These are phyloP conservation scores for Xylaria scruposa DNA, from an alignment of 495 filamentous ascomycete species.

Conservation along the genomic window DNA sequence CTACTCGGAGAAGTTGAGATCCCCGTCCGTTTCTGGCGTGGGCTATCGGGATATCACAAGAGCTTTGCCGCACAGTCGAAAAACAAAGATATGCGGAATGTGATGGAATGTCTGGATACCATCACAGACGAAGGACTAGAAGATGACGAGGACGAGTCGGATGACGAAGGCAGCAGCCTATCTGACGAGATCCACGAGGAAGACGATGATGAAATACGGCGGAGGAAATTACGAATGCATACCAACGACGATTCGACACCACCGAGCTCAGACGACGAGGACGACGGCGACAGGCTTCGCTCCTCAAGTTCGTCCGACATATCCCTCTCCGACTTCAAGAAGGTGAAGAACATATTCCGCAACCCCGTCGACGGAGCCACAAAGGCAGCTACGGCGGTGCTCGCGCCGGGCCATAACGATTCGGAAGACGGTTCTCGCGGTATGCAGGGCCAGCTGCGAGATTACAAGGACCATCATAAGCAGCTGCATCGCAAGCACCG, in stretches of 20 bases:
- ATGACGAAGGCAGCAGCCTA: constrained; percentile 42
- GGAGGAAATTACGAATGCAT: constrained; percentile 42
- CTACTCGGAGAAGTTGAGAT: constrained; percentile 64
- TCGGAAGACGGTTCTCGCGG: constrained; percentile 50
- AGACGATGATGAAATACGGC: constrained; percentile 36
- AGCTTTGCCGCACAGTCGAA: constrained; percentile 53
- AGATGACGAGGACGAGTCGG: constrained; percentile 44
- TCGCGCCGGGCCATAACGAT: constrained; percentile 39
- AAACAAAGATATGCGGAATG: constrained; percentile 57
- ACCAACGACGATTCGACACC: constrained; percentile 43
- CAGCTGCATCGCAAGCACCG: constrained; percentile 67
- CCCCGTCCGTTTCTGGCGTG: constrained; percentile 61
- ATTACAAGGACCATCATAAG: constrained; percentile 64
- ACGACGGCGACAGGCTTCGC: constrained; percentile 32
- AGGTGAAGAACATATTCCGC: constrained; percentile 45
- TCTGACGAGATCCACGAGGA: constrained; percentile 30
- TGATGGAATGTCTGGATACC: constrained; percentile 68
- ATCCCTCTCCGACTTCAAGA: constrained; percentile 34
- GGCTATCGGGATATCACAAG: constrained; percentile 63
- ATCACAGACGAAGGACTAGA: constrained; percentile 60
- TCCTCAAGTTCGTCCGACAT: constrained; percentile 34
- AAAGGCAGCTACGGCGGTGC: constrained; percentile 32
- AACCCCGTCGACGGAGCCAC: constrained; percentile 39
- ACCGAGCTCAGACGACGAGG: constrained; percentile 38
- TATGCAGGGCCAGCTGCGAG: constrained; percentile 48